phyloP scores from a whole-genome alignment of 306 rosid species.

The Delonix regia region DNA sequence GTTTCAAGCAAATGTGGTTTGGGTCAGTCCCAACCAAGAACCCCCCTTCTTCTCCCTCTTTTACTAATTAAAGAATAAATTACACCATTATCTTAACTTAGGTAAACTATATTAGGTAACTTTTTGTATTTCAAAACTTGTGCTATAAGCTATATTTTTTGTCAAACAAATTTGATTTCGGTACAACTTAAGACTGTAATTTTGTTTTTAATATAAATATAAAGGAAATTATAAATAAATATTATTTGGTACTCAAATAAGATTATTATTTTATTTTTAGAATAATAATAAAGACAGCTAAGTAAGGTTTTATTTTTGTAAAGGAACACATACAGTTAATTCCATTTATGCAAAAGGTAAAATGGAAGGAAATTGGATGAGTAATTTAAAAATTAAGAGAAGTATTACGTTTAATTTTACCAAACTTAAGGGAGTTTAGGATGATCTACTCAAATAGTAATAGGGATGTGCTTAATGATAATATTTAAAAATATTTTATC shows the following conservation, averaged over 20 bases:
- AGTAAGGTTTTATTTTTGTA: neutral
- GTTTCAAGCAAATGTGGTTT: slow-evolving; percentile 40
- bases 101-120: neutral
- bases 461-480: neutral
- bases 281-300: neutral
- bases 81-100: neutral
- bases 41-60: neutral
- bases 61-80: too few relatives aligned
- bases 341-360: neutral
- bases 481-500: too few relatives aligned
- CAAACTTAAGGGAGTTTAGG: neutral
- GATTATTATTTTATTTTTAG: neutral
- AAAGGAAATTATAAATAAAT: neutral
- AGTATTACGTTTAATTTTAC: neutral
- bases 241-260: neutral
- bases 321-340: neutral
- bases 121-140: neutral
- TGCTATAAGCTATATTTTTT: too few relatives aligned
- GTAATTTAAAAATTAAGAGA: neutral
- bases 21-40: slow-evolving; percentile 29
- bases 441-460: neutral
- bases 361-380: neutral
- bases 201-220: neutral
- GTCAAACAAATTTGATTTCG: neutral
- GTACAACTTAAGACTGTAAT: neutral